Percentiles rank a stretch among this genome's conserved stretches.
These are phyloP conservation scores for Trichoderma orchidacearum DNA, from an alignment of 495 filamentous ascomycete species.

Conservation along the genomic window DNA sequence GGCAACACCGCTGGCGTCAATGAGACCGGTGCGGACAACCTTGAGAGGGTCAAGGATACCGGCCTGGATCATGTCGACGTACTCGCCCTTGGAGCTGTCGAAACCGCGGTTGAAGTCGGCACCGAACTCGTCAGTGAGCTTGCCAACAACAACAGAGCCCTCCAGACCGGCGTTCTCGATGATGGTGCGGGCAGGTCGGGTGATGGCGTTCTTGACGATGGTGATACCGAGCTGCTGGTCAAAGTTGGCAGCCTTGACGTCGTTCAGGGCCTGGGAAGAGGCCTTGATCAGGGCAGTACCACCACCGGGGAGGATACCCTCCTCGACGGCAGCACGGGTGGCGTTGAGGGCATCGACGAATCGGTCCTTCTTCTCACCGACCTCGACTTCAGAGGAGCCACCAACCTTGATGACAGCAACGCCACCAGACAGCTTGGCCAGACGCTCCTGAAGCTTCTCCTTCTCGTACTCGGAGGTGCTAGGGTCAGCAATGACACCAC, in stretches of 20 bases:
- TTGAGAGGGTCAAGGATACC: conserved; percentile 99
- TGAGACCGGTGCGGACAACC: conserved; percentile 90
- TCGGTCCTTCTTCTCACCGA: conserved; percentile 98
- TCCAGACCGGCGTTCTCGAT: conserved; percentile 96
- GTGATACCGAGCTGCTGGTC: conserved; percentile 97
- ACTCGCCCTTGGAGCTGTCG: conserved; percentile 91
- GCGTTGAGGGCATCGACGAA: conserved; percentile 97
- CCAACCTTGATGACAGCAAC: conserved; percentile 99
- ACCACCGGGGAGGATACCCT: conserved; percentile 96
- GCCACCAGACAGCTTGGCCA: conserved; percentile 97
- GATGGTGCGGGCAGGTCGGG: conserved; percentile 82
- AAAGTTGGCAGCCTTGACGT: conserved; percentile 84
- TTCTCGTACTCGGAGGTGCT: conserved; percentile 97
- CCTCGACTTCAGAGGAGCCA: conserved; percentile 94
- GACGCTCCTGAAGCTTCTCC: conserved; percentile 99
- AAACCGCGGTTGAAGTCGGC: conserved; percentile 95
- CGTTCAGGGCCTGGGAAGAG: conserved; percentile 69
- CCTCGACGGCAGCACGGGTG: conserved; percentile 95
- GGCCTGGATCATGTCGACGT: conserved; percentile 92
- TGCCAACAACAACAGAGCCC: conserved; percentile 92
- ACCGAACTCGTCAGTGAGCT: conserved; percentile 89
- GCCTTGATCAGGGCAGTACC: conserved; percentile 97
- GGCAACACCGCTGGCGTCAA: conserved; percentile 92
- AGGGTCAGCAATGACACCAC: conserved; percentile 87
- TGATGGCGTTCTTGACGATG: conserved; percentile 96